Base-by-base conservation (phyloP, 1,284 basidiomycete genomes). In the Peniophora sp. region DNA sequence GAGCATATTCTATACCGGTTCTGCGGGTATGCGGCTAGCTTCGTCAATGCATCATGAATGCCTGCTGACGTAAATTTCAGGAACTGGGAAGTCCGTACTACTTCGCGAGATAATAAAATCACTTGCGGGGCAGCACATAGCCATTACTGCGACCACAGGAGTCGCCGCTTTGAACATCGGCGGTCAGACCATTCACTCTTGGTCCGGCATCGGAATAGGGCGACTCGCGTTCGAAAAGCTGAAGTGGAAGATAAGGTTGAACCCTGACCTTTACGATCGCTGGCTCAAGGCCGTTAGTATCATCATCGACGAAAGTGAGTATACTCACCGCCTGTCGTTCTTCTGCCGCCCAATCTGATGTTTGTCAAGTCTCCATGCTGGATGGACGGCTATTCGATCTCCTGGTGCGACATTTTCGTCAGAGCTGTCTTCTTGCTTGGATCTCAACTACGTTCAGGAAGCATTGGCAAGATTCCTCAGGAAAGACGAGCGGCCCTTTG, bases 111-210 rank as follows among this genome's bases (percentile, higher is more conserved):
- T 97, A 55, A 96, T 97, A 62, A 73, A 74, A 63, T 63, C 47
- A 47, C 58, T 59, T 36, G 53, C 58, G 16, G 59, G 55, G 20
- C 45, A 34, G 19, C 34, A 12, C 8, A 54, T 85, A 3, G 81
- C 78, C 1, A 73, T 86, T 46, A 86, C 83, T 0, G 84, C 84
- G 1, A 82, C 81, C 9, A 84, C 82, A 65, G 94, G 94, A 32
- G 95, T 97, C 55, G 95, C 96, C 1, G 91, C 91, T 0, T 89
- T 93, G 61, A 97, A 97, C 61, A 92, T 98, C 52, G 93, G 93
- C 5, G 95, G 96, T 22, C 80, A 85, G 27, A 98, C 95, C 0
- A 74, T 98, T 17, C 95, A 98, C 65, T 95, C 92, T 2, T 99
- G 95, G 70, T 85, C 89, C 2, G 87, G 94, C 0, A 87, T 96